These are phyloP conservation scores for Ascoidea asiatica DNA, from an alignment of 805 yeast species.

Conservation along the genomic window DNA sequence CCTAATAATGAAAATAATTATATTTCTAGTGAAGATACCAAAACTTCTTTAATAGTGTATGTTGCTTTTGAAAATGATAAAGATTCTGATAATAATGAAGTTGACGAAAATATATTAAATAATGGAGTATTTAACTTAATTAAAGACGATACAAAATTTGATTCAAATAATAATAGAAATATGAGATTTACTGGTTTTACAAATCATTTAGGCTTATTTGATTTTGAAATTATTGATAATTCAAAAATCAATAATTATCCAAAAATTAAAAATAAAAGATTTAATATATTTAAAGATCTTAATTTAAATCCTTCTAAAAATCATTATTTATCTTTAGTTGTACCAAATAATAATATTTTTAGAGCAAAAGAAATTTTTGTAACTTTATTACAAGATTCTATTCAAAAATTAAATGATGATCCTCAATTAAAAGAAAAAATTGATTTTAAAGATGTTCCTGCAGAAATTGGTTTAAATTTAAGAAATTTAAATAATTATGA, in stretches of 20 bases:
- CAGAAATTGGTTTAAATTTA: slow-evolving; percentile 30
- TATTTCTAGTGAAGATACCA: slow-evolving; percentile 20
- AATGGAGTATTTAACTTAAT: slow-evolving; percentile 26
- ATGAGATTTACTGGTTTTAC: slow-evolving; percentile 37
- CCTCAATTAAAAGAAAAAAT: too few species aligned
- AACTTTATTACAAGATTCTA: slow-evolving; percentile 55
- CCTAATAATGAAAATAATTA: too few species aligned
- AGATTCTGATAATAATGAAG: slow-evolving; percentile 16
- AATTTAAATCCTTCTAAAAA: slow-evolving; percentile 43
- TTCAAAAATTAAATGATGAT: slow-evolving; percentile 33
- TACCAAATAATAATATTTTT: slow-evolving; percentile 69
- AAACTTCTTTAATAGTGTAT: slow-evolving; percentile 64
- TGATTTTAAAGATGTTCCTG: slow-evolving; percentile 22
- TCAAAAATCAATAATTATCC: slow-evolving; percentile 33
- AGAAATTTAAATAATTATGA: slow-evolving; percentile 44
- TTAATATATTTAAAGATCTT: slow-evolving; percentile 19
- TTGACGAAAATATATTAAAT: slow-evolving; percentile 14
- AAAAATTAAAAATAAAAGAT: slow-evolving; percentile 11
- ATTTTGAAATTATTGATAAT: slow-evolving; percentile 44
- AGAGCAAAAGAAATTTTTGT: slow-evolving; percentile 62
- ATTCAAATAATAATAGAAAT: slow-evolving; percentile 21
- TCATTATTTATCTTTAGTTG: slow-evolving; percentile 53
- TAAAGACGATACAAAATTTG: slow-evolving; percentile 22
- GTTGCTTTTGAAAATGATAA: slow-evolving; percentile 59
- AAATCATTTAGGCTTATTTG: slow-evolving; percentile 55